Evolutionary conservation across 352 stramenopile species (phyloP), one percentile per base, ranked within the genome.

Genomic region (Globisporangium parvum): DNA sequence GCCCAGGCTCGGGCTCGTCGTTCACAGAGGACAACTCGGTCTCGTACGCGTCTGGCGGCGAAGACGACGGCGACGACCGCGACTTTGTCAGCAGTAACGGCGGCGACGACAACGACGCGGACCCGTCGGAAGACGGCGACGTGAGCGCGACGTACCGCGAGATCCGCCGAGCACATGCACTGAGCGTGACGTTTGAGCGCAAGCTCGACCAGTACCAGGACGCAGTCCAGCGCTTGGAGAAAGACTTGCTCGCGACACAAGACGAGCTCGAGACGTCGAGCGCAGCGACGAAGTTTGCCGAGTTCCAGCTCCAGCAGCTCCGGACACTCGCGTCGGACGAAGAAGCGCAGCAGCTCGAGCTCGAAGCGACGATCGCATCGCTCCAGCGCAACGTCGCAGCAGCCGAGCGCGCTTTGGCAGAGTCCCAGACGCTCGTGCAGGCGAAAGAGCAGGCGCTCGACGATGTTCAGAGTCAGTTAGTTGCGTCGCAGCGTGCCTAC

Each of bases 261-360:
- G 82, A 93, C 28, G 82, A 93, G 24, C 66, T 91, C n/a, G 82
- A 93, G 57, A 93, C 82, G 2, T 83, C 80, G 0, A 88, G 73
- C 41, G 74, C 76, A 15, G 76, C 82, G 14, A 84, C 78, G 2
- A 93, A 93, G 45, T 93, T 88, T 59, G 82, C 80, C 17, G 80
- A 93, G 55, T 93, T 89, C 41, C 77, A 91, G 49, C 62, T 93
- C 5, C 74, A 88, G 37, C 79, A 92, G 48, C 66, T 90, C 28
- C 77, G 77, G n/a, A 69, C 77, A 1, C 47, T 80, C 9, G 66
- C 76, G 12, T 60, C 70, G 0, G 77, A 86, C 35, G 77, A 92
- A 41, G 70, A 81, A 49, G 47, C 23, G 0, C 80, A 68, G 15
- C 63, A 81, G 47, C n/a, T 61, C 8, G 58, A 75, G 2, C 18